phyloP scores from a whole-genome alignment of 2,329 filamentous ascomycete species.

The Aspergillus udagawae region DNA sequence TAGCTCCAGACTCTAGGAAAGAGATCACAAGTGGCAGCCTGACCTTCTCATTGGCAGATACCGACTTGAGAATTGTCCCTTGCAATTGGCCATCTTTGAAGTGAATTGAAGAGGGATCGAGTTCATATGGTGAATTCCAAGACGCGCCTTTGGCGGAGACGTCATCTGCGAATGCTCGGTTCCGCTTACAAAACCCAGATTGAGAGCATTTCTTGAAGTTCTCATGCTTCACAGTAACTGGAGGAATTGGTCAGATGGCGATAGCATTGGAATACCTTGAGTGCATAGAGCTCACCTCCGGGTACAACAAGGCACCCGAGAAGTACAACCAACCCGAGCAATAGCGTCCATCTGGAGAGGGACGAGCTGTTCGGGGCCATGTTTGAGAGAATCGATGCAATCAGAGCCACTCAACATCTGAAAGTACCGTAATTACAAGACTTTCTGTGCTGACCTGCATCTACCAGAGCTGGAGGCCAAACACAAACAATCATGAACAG shows the following conservation, averaged over 20 bases:
- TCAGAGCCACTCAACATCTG: constrained; percentile 34
- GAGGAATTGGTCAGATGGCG: background rate
- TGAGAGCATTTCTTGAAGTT: constrained; percentile 97
- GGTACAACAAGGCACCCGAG: constrained; percentile 60
- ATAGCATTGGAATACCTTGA: background rate
- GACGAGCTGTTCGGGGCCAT: constrained; percentile 52
- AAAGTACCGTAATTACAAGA: constrained; percentile 16
- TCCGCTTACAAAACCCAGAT: constrained; percentile 95
- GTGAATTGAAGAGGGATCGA: constrained; percentile 66
- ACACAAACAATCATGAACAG: constrained; percentile 4
- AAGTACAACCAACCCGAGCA: constrained; percentile 57
- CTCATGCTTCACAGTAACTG: constrained; percentile 85
- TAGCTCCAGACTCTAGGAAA: constrained; percentile 85
- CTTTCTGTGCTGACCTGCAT: constrained; percentile 28
- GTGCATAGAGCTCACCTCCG: constrained; percentile 51
- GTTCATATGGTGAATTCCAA: constrained; percentile 77
- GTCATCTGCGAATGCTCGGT: constrained; percentile 81
- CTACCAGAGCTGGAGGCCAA: constrained; percentile 19
- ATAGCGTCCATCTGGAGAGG: constrained; percentile 62
- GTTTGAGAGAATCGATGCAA: constrained; percentile 20
- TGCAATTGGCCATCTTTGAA: constrained; percentile 78
- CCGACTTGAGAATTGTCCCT: constrained; percentile 75
- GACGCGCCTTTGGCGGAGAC: constrained; percentile 60
- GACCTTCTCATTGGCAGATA: constrained; percentile 65
- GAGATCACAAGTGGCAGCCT: constrained; percentile 78